A percentile compares a stretch with the other conserved stretches of the same genome.
Evolutionary conservation across 2,329 filamentous ascomycete species (phyloP).

Genomic region (Plenodomus biglobosus): DNA sequence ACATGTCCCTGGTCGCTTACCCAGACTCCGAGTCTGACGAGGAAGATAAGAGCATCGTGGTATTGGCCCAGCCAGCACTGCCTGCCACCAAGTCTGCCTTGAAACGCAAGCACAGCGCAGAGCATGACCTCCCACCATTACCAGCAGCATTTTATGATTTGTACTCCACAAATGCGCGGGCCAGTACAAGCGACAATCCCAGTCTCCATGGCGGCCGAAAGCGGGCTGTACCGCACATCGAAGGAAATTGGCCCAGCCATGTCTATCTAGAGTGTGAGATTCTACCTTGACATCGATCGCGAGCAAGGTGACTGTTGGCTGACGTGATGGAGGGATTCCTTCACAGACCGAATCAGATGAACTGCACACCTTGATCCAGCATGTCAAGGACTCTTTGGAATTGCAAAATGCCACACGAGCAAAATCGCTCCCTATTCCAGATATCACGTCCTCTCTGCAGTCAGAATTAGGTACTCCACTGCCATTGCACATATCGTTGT

Average conservation of each 20-base stretch:
- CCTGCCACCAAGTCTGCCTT: slow-evolving; percentile 10
- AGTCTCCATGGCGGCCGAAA: slow-evolving; percentile 81
- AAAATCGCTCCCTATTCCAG: slow-evolving; percentile 30
- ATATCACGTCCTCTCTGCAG: slow-evolving; percentile 68
- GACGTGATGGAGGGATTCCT: slow-evolving; percentile 43
- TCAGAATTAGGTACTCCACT: slow-evolving; percentile 76
- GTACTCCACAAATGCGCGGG: slow-evolving; percentile 78
- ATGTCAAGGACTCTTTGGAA: slow-evolving; percentile 24
- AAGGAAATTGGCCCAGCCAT: slow-evolving; percentile 91
- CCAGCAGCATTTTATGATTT: slow-evolving; percentile 83
- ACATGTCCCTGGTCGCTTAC: slow-evolving; percentile 39
- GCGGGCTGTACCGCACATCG: slow-evolving; percentile 77
- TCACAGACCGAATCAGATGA: slow-evolving; percentile 35
- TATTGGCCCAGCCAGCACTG: slow-evolving; percentile 11
- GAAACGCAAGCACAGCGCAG: slow-evolving; percentile 38
- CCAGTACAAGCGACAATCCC: slow-evolving; percentile 79
- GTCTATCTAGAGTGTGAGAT: slow-evolving; percentile 89
- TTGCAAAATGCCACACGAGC: slow-evolving; percentile 20
- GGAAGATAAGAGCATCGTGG: slow-evolving; percentile 32
- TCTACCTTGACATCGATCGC: slow-evolving; percentile 3
- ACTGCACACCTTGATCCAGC: slow-evolving; percentile 34
- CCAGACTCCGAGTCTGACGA: slow-evolving; percentile 60
- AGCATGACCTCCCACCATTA: slow-evolving; percentile 66
- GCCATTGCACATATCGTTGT: slow-evolving; percentile 89
- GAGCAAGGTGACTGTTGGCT: slow-evolving; percentile 24